Evolutionary conservation across 73 alveolate genomes (phyloP).

Genomic region (Diophrys appendiculata): DNA sequence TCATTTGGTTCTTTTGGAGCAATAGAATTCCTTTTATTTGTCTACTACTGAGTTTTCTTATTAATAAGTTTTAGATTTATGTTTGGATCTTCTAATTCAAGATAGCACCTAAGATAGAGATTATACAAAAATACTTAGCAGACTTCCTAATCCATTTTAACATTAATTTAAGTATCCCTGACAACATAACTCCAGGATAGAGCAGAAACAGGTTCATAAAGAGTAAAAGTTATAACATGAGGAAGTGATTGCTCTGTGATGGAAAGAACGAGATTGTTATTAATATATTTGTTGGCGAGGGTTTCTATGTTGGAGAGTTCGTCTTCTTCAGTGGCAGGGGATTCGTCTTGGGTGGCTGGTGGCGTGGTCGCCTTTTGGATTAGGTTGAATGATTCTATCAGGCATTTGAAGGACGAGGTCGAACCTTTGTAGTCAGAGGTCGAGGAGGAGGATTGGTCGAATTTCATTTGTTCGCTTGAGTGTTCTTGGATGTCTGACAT

Average conservation of each 20-base stretch:
- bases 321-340: too few relatives aligned
- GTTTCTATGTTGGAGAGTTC: background rate
- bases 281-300: slow-evolving; percentile 21
- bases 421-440: too few relatives aligned
- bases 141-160: background rate
- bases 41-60: too few relatives aligned
- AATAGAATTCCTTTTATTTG: too few relatives aligned
- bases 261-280: slow-evolving; percentile 21
- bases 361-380: background rate
- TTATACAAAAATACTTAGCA: too few relatives aligned
- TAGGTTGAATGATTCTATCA: slow-evolving; percentile 3
- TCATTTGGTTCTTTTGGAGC: too few relatives aligned
- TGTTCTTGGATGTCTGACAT: background rate
- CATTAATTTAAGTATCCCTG: background rate
- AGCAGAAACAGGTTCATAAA: slow-evolving; percentile 30
- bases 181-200: slow-evolving; percentile 17
- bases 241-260: slow-evolving; percentile 37
- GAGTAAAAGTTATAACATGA: slow-evolving; percentile 15
- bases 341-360: too few relatives aligned
- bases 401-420: background rate
- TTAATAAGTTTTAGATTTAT: too few relatives aligned
- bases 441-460: too few relatives aligned
- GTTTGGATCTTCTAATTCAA: too few relatives aligned
- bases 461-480: too few relatives aligned
- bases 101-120: background rate